Conservation (phyloP, 805 yeast species). For the Ogataea trehalophila region DNA sequence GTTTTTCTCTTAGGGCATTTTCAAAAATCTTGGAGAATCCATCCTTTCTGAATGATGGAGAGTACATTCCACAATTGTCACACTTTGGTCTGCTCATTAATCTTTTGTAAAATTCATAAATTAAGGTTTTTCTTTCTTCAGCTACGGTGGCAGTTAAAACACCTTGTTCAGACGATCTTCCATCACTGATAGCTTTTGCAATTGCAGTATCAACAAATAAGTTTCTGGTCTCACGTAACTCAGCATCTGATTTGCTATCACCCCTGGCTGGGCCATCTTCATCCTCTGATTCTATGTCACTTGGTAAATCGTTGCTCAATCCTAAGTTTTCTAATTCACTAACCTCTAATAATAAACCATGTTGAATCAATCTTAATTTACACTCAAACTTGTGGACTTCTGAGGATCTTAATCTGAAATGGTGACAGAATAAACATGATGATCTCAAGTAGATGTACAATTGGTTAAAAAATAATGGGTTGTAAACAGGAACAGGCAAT, state of each 20-base stretch:
- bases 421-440: slow-evolving; percentile 86
- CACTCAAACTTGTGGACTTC: slow-evolving; percentile 77
- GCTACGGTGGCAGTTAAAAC: slow-evolving; percentile 76
- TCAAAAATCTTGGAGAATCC: slow-evolving; percentile 92
- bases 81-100: slow-evolving; percentile 78
- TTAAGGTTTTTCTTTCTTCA: slow-evolving; percentile 73
- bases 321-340: slow-evolving; percentile 64
- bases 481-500: slow-evolving; percentile 91
- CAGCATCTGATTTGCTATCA: slow-evolving; percentile 26
- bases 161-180: slow-evolving; percentile 64
- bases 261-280: slow-evolving; percentile 34
- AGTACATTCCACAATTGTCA: slow-evolving; percentile 93
- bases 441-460: slow-evolving; percentile 79
- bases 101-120: slow-evolving; percentile 72
- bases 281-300: slow-evolving; percentile 43
- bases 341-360: slow-evolving; percentile 81
- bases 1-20: slow-evolving; percentile 77
- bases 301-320: slow-evolving; percentile 33
- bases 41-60: slow-evolving; percentile 92
- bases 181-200: slow-evolving; percentile 68
- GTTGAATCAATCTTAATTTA: slow-evolving; percentile 76
- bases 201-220: slow-evolving; percentile 68
- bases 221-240: slow-evolving; percentile 56
- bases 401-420: slow-evolving; percentile 60
- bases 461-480: slow-evolving; percentile 91